Evolutionary conservation across 768 basidiomycete species (phyloP), one percentile per base, ranked within the genome.

Genomic region (Sporobolomyces roseus): DNA sequence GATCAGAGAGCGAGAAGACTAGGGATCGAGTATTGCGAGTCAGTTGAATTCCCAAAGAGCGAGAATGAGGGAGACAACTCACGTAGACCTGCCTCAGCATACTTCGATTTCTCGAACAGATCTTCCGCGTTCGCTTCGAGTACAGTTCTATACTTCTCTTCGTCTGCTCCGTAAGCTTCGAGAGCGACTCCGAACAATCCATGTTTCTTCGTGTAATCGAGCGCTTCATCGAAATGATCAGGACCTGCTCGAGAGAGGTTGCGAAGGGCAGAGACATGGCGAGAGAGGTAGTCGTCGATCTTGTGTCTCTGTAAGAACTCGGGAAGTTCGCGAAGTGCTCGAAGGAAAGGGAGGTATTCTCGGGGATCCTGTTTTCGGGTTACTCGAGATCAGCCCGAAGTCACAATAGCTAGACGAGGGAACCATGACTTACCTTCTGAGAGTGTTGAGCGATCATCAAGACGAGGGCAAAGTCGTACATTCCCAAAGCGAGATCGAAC

Each of bases 391-490:
- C 9, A 41, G 41, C 12, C 25, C 14, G 32, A 33, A 36, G 38
- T 56, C 21, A 45, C 16, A 51, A 59, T n/a, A 29, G 60, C 38
- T n/a, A 61, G 21, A 33, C 1, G 36, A 17, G n/a, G 27, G 4
- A 16, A 17, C 55, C 49, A 0, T 2, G 1, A 72, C 77, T 27
- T 41, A 92, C 93, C 85, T 94, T 96, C 78, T 98, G 93, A 53
- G 94, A 89, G 75, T 96, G 88, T 77, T 98, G 96, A 1, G 96
- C 93, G 48, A 99, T 85, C 87, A 98, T 88, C 29, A 98, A 81
- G 10, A 97, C 94, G 23, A 99, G 81, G 33, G 90, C 87, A 80
- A 98, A 98, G 79, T 99, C 93, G 76, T 99, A 99, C 93, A 98
- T 98, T 25, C 96, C 96, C 36, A 99, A 83, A 2, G 96, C 96